A percentile compares a stretch with the other conserved stretches of the same genome.
Evolutionary conservation across 2,329 filamentous ascomycete genomes (phyloP).

Genomic region (Neurospora crassa): DNA sequence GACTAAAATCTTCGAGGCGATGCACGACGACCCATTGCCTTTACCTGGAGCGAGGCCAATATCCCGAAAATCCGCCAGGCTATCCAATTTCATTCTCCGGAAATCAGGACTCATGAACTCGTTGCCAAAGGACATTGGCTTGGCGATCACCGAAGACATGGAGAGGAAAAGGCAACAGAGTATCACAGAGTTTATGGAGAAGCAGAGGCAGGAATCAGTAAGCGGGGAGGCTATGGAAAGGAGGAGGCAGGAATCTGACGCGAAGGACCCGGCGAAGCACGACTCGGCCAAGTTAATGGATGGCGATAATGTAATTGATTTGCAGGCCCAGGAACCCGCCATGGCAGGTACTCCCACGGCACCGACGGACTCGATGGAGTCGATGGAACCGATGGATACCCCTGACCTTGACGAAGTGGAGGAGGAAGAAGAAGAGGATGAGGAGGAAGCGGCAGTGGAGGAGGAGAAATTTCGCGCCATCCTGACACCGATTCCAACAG

Average conservation of each 20-base stretch:
- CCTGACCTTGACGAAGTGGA: neutral
- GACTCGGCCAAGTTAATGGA: slow-evolving; percentile 42
- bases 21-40: slow-evolving; percentile 25
- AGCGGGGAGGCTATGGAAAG: neutral
- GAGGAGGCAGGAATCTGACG: slow-evolving; percentile 13
- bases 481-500: slow-evolving; percentile 19
- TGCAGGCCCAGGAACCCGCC: neutral
- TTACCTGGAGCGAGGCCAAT: slow-evolving; percentile 16
- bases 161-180: neutral
- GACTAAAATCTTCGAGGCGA: slow-evolving; percentile 30
- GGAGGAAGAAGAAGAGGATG: neutral
- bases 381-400: neutral
- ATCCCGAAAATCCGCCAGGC: slow-evolving; percentile 14
- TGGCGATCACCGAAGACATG: slow-evolving; percentile 23
- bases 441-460: neutral
- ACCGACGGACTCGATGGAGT: neutral
- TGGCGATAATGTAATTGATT: slow-evolving; percentile 14
- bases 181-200: slow-evolving; percentile 10
- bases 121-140: slow-evolving; percentile 23
- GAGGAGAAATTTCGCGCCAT: neutral
- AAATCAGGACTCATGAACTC: slow-evolving; percentile 25
- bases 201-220: neutral
- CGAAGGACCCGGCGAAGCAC: slow-evolving; percentile 26
- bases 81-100: slow-evolving; percentile 31
- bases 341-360: neutral